Percentiles rank a stretch among this genome's conserved stretches.
These are phyloP conservation scores for Mycena polygramma DNA, from an alignment of 768 basidiomycete species.

Conservation along the genomic window DNA sequence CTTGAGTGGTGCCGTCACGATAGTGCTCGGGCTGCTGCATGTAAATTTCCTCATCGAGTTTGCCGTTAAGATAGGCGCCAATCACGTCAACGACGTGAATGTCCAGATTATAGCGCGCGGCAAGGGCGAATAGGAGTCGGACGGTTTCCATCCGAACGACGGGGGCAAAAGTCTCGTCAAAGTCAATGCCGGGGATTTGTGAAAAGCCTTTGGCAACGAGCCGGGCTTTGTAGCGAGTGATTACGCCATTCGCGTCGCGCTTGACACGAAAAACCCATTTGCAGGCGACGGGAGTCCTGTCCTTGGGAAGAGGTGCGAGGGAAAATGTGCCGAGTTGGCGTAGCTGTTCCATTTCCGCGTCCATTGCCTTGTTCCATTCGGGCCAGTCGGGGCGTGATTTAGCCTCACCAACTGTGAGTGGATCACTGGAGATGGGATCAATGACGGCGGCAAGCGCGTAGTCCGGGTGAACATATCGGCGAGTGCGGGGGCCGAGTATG, in stretches of 20 bases:
- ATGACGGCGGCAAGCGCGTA: constrained; percentile 32
- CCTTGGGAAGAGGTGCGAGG: constrained; percentile 28
- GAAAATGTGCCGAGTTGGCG: constrained; percentile 34
- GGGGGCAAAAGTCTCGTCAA: constrained; percentile 31
- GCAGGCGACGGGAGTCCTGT: constrained; percentile 33
- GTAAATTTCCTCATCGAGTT: constrained; percentile 37
- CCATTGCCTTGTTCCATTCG: constrained; percentile 20
- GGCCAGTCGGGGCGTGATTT: constrained; percentile 21
- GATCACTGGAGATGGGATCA: constrained; percentile 21
- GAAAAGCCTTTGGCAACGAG: constrained; percentile 46
- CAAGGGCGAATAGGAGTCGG: constrained; percentile 42
- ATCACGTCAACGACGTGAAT: constrained; percentile 49
- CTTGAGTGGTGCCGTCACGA: constrained; percentile 33
- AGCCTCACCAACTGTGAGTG: constrained; percentile 22
- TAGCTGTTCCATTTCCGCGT: constrained; percentile 15
- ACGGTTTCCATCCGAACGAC: constrained; percentile 35
- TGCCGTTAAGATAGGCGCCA: too few species aligned
- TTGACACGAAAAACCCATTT: constrained; percentile 49
- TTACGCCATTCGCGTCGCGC: constrained; percentile 42
- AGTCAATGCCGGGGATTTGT: constrained; percentile 50
- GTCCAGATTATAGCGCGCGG: constrained; percentile 45
- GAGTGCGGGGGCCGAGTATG: constrained; percentile 9
- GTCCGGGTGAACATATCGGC: constrained; percentile 7
- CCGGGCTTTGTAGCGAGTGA: constrained; percentile 48
- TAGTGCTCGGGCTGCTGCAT: constrained; percentile 33